phyloP scores from a whole-genome alignment of 2,329 filamentous ascomycete species.

The Cladosporium sp. region DNA sequence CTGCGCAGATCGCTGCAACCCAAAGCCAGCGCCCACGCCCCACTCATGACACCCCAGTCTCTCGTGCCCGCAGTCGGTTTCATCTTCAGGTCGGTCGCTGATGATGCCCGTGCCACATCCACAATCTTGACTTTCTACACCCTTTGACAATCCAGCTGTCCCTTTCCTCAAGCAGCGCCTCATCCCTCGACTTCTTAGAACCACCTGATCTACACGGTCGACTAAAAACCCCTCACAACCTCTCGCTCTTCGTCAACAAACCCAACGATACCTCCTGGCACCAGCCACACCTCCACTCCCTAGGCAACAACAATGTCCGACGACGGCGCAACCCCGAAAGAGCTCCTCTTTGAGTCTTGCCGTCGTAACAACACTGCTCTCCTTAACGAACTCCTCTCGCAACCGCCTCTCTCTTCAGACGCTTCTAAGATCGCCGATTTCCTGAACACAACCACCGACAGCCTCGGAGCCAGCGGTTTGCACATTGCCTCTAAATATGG shows the following conservation, averaged over 20 bases:
- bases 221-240: not conserved
- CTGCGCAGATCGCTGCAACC: conserved; percentile 3
- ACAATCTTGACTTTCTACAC: not conserved
- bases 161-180: not conserved
- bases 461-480: conserved; percentile 83
- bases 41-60: conserved; percentile 1
- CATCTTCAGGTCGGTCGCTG: conserved; percentile 6
- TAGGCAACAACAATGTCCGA: conserved; percentile 30
- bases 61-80: conserved; percentile 14
- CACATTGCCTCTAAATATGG: conserved; percentile 85
- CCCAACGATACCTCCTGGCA: conserved; percentile 1
- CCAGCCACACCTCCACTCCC: not conserved
- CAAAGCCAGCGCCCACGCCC: not conserved
- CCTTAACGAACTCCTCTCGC: conserved; percentile 70
- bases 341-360: conserved; percentile 88
- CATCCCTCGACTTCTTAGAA: not conserved
- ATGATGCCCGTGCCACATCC: conserved; percentile 12
- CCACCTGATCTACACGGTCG: not conserved
- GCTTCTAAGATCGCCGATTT: conserved; percentile 68
- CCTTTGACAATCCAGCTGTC: not conserved
- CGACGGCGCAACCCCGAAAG: conserved; percentile 80
- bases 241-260: not conserved
- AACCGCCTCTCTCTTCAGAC: conserved; percentile 45
- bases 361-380: conserved; percentile 89
- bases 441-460: conserved; percentile 82